Conservation (phyloP, 345 rosid species). For the Populus euphratica region DNA sequence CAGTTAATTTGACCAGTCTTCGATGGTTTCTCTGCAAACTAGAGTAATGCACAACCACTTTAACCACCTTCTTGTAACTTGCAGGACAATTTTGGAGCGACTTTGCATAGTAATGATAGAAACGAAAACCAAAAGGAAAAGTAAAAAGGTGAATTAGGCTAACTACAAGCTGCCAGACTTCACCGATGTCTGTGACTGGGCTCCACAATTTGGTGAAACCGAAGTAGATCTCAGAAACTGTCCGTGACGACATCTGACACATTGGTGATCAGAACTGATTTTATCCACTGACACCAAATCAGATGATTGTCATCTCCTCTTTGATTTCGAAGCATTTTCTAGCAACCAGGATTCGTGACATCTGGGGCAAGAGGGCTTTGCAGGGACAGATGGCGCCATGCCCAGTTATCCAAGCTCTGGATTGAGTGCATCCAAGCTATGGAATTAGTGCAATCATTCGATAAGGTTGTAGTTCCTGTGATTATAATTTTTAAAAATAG, state of each 20-base stretch:
- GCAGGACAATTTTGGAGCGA: neutral
- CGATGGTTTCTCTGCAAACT: neutral
- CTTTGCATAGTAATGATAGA: neutral
- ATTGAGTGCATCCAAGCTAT: too few species aligned
- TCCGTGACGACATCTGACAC: conserved; percentile 16
- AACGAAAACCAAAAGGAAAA: neutral
- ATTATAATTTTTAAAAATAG: too few species aligned
- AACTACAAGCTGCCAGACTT: neutral
- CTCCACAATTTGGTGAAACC: conserved; percentile 25
- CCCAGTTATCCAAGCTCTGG: neutral
- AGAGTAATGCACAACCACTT: neutral
- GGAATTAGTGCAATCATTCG: too few species aligned
- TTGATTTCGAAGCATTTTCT: neutral
- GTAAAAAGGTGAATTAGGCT: too few species aligned
- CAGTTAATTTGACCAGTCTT: neutral
- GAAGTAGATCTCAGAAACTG: conserved; percentile 22
- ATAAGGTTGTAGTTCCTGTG: too few species aligned
- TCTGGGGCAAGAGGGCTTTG: neutral
- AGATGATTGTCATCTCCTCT: neutral
- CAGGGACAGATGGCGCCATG: neutral
- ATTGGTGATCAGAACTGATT: neutral
- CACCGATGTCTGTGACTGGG: neutral
- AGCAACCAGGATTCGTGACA: neutral
- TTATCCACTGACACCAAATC: conserved; percentile 15
- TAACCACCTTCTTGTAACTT: neutral